phyloP scores from a whole-genome alignment of 2,329 filamentous ascomycete species.

The Pezicula rhizophila region DNA sequence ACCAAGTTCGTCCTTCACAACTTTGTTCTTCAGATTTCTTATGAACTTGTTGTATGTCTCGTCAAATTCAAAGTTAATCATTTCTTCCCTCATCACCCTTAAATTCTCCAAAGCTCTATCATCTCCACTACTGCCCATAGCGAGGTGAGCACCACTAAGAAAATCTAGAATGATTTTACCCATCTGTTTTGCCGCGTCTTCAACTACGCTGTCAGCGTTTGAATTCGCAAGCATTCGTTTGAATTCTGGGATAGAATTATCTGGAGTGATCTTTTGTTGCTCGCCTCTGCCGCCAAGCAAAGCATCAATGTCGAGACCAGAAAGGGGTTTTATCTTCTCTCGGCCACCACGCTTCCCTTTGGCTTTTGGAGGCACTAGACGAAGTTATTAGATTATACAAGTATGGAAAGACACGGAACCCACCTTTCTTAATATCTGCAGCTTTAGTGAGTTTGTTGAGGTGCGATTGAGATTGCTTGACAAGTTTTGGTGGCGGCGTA shows the following conservation, averaged over 20 bases:
- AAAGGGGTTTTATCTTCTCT: constrained; percentile 74
- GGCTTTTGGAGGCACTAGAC: constrained; percentile 67
- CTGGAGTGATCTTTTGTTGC: constrained; percentile 47
- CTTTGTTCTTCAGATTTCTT: constrained; percentile 61
- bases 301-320: constrained; percentile 79
- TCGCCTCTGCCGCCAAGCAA: constrained; percentile 58
- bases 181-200: constrained; percentile 70
- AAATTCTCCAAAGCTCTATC: constrained; percentile 69
- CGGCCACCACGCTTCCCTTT: constrained; percentile 61
- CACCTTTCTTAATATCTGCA: constrained; percentile 80
- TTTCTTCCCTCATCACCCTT: constrained; percentile 70
- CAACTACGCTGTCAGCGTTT: constrained; percentile 54
- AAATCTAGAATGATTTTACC: constrained; percentile 61
- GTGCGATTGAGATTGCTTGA: constrained; percentile 47
- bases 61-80: constrained; percentile 70
- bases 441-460: constrained; percentile 60
- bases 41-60: constrained; percentile 71
- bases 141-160: constrained; percentile 49
- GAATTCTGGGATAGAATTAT: constrained; percentile 87
- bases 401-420: constrained; percentile 2
- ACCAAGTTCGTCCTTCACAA: constrained; percentile 64
- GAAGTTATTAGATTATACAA: constrained; percentile 13
- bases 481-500: constrained; percentile 60
- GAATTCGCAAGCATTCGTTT: constrained; percentile 66
- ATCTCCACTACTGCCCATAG: constrained; percentile 67